Evolutionary conservation across 495 filamentous ascomycete genomes (phyloP), one percentile per base, ranked within the genome.

Genomic region (Trichoderma erinaceum): DNA sequence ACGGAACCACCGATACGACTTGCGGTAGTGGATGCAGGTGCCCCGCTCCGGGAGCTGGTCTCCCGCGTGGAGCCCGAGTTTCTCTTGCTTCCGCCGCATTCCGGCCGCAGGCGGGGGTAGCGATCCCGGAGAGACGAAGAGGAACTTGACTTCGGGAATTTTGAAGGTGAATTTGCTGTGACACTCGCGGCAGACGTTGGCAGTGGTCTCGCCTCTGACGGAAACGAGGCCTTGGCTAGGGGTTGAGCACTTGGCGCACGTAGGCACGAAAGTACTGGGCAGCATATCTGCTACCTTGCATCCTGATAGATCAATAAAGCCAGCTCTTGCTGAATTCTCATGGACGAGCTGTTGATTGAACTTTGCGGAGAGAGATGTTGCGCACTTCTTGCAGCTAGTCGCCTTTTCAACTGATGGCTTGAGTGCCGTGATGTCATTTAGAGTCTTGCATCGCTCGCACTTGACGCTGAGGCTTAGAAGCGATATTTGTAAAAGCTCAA

Each of bases 1-100:
- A 70, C 91, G 80, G 76, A 97, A 96, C 93, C 93, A 96, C 15
- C 93, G 85, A 73, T 90, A 91, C 67, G 86, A 89, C 71, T 92
- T 92, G 4, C 82, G 77, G 75, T 97, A 96, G 72, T 97, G 93
- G 41, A 73, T 73, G 74, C 93, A 97, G 41, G 91, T 83, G 18
- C 93, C 93, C 1, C 85, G 84, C 43, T 81, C 80, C 0, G 93
- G 91, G 1, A 97, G 82, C 70, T 92, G 89, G 69, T 92, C 88
- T 66, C 93, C 93, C 4, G 88, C 87, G 66, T 88, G 87, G 58
- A 96, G 87, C 16, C 92, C 92, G 1, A 96, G 84, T 38, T 86
- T 88, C 75, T 95, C 91, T 76, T 87, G 87, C 70, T 83, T 85
- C 41, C 83, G 82, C 11, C 80, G 78, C 0, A 85, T 84, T 7